Percentiles rank a stretch among this genome's conserved stretches.
Evolutionary conservation across 1,284 basidiomycete genomes (phyloP).

Genomic region (Xerocomus amazonicus): DNA sequence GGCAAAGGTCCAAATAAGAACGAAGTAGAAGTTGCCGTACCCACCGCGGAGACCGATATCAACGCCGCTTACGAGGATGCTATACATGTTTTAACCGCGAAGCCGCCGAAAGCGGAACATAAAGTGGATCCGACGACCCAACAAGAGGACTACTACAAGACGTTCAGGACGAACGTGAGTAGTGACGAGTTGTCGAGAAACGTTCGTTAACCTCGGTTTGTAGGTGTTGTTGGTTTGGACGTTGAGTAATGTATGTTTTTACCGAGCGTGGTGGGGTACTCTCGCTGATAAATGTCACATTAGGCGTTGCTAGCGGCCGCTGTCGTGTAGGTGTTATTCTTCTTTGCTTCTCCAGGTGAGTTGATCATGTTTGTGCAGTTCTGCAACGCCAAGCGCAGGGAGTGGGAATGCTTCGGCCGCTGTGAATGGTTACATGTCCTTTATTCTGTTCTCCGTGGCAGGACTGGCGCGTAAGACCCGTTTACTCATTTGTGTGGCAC

Average conservation of each 20-base stretch:
- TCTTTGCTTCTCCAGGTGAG: background rate
- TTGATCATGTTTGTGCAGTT: slow-evolving; percentile 29
- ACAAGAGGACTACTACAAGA: slow-evolving; percentile 88
- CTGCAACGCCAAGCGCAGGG: slow-evolving; percentile 42
- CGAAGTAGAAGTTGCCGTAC: slow-evolving; percentile 79
- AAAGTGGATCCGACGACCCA: slow-evolving; percentile 64
- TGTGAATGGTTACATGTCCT: slow-evolving; percentile 78
- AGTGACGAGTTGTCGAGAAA: slow-evolving; percentile 9
- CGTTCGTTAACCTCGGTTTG: slow-evolving; percentile 2
- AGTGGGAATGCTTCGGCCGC: slow-evolving; percentile 40
- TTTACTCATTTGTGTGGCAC: background rate
- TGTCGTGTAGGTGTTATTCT: slow-evolving; percentile 50
- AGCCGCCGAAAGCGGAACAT: slow-evolving; percentile 66
- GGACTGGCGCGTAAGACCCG: slow-evolving; percentile 69
- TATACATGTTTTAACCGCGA: slow-evolving; percentile 68
- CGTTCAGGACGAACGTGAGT: slow-evolving; percentile 78
- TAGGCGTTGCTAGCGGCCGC: slow-evolving; percentile 71
- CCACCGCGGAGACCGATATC: slow-evolving; percentile 82
- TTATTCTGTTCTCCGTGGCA: slow-evolving; percentile 80
- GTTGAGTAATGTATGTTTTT: slow-evolving; percentile 63
- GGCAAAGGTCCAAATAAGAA: slow-evolving; percentile 50
- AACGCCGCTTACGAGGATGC: slow-evolving; percentile 86
- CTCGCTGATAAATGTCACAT: slow-evolving; percentile 5
- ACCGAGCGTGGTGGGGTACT: slow-evolving; percentile 8
- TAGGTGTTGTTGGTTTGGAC: slow-evolving; percentile 79